phyloP scores from a whole-genome alignment of 805 yeast species.

The Dipodascus geniculatus region DNA sequence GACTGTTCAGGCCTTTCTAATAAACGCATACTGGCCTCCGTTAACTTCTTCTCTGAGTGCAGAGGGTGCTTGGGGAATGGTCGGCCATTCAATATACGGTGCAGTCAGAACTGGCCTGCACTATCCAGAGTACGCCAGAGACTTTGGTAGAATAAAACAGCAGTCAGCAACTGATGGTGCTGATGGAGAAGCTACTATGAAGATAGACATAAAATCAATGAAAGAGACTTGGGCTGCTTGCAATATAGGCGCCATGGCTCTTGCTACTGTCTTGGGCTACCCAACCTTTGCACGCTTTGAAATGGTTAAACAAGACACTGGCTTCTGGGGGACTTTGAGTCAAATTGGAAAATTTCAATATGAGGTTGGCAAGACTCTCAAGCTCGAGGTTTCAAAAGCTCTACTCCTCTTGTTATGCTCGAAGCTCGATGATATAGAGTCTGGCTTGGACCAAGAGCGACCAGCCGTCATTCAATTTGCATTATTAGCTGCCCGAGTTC shows the following conservation, averaged over 20 bases:
- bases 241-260: constrained; percentile 77
- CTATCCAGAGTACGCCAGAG: constrained; percentile 52
- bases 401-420: constrained; percentile 55
- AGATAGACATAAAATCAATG: not conserved
- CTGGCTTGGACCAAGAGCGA: not conserved
- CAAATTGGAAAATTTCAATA: constrained; percentile 79
- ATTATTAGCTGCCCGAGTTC: constrained; percentile 65
- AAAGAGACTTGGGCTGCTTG: constrained; percentile 84
- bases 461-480: constrained; percentile 45
- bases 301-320: constrained; percentile 39
- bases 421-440: constrained; percentile 68
- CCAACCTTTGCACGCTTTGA: constrained; percentile 89
- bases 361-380: constrained; percentile 67
- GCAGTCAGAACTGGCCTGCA: constrained; percentile 89
- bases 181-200: constrained; percentile 52
- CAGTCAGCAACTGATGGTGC: constrained; percentile 25
- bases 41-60: constrained; percentile 88
- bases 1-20: constrained; percentile 83
- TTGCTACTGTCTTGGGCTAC: constrained; percentile 88
- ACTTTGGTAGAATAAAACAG: constrained; percentile 36
- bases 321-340: constrained; percentile 34
- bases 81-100: constrained; percentile 84
- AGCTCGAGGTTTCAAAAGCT: constrained; percentile 63
- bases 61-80: constrained; percentile 91
- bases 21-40: constrained; percentile 94